Base-by-base conservation (phyloP, 73 alveolate species). In the Urostyla sp. region DNA sequence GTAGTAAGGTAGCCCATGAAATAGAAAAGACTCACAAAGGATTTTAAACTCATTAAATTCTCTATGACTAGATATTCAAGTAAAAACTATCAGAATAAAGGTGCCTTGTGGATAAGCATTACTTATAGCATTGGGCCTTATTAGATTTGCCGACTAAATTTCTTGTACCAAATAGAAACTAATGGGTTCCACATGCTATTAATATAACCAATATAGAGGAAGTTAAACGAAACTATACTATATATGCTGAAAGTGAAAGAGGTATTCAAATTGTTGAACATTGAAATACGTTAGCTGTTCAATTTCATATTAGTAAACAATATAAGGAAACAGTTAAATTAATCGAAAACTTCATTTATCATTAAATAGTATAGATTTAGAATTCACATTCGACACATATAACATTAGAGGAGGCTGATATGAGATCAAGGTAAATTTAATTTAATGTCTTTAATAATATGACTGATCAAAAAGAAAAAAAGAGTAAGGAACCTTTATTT, bases 141-240 rank as follows among this genome's bases (percentile, higher is more conserved):
- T 36, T 87, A 60, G 87, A 81, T 48, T 57, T 95, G 55, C 95
- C 95, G 15, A 36, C 57, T 44, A 96, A 90, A 52, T 96, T 96
- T 61, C 78, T 90, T 52, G 98, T 78, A 20, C 78, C 84, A 26
- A 90, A 76, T 37, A 89, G 92, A 27, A 92, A 91, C 61, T 74
- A 87, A 34, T 96, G 99, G 99, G 97, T 92, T 77, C 95, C 97
- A 0, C 99, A 96, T 80, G 92, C 95, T 53, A 86, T 94, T 54
- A 91, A 91, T 57, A 90, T 96, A n/a, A 80, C 95, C 18, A 87
- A 89, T 66, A 72, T 75, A 8, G 87, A 75, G 32, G 36, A 57
- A 23, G 86, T 85, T 48, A 72, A 73, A 58, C 75, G 54, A 4
- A 93, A 93, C 56, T 96, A 92, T 69, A 84, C 85, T 49, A 85